Percentiles rank a stretch among this genome's conserved stretches.
Evolutionary conservation across 352 stramenopile genomes (phyloP).

Genomic region (Globisporangium paddicum): DNA sequence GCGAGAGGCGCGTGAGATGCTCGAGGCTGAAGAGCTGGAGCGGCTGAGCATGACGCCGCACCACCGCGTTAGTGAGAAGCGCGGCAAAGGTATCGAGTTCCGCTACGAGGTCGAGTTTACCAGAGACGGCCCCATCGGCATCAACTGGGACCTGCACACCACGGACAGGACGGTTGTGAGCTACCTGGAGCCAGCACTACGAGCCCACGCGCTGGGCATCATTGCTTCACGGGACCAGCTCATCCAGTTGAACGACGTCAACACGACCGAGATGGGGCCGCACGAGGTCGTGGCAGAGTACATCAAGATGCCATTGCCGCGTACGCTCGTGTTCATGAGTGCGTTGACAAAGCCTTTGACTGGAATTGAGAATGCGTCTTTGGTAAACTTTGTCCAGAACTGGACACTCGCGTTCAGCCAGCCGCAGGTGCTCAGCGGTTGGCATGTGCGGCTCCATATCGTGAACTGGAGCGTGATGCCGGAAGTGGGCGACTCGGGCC

Average conservation of each 20-base stretch:
- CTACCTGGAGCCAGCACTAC: conserved; percentile 45
- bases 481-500: conserved; percentile 9
- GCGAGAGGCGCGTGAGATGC: conserved; percentile 22
- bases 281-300: conserved; percentile 53
- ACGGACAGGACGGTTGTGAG: conserved; percentile 48
- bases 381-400: conserved; percentile 24
- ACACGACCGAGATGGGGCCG: conserved; percentile 49
- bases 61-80: conserved; percentile 28
- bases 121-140: conserved; percentile 46
- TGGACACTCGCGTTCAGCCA: conserved; percentile 48
- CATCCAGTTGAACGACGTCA: conserved; percentile 60
- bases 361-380: conserved; percentile 4
- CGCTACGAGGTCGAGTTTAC: conserved; percentile 62
- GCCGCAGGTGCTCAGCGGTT: conserved; percentile 38
- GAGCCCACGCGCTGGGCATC: conserved; percentile 39
- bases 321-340: conserved; percentile 51
- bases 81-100: conserved; percentile 46
- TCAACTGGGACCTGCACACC: conserved; percentile 68
- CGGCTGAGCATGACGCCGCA: conserved; percentile 56
- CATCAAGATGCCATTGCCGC: conserved; percentile 28
- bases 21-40: conserved; percentile 40
- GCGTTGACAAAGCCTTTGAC: conserved; percentile 9
- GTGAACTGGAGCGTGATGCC: conserved; percentile 54
- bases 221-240: conserved; percentile 55
- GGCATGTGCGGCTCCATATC: conserved; percentile 48